Evolutionary conservation across 352 stramenopile genomes (phyloP).

Genomic region (Phytophthora megakarya): DNA sequence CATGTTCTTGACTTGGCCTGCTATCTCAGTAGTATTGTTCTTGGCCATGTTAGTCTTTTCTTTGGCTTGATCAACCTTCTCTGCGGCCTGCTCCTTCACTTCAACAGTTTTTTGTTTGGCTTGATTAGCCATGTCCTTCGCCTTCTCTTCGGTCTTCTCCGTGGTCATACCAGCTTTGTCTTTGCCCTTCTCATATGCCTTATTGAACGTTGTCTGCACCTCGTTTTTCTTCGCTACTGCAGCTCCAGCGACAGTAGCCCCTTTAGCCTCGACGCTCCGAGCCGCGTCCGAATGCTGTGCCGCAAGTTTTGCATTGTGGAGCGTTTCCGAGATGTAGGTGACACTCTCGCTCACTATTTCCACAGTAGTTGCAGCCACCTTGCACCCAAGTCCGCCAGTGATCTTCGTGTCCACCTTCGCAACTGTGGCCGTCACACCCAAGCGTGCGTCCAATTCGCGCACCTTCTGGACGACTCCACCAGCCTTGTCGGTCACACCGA

Average conservation of each 20-base stretch:
- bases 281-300: conserved; percentile 52
- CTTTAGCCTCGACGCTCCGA: conserved; percentile 45
- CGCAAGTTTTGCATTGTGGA: conserved; percentile 61
- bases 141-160: conserved; percentile 28
- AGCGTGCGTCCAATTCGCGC: conserved; percentile 56
- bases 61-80: conserved; percentile 31
- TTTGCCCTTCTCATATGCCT: conserved; percentile 34
- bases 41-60: conserved; percentile 21
- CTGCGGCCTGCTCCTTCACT: conserved; percentile 20
- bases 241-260: conserved; percentile 25
- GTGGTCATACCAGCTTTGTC: conserved; percentile 29
- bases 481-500: conserved; percentile 49
- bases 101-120: too few species aligned
- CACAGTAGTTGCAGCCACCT: conserved; percentile 56
- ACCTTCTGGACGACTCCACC: conserved; percentile 53
- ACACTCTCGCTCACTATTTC: conserved; percentile 67
- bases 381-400: conserved; percentile 60
- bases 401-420: conserved; percentile 67
- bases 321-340: conserved; percentile 68
- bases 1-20: conserved; percentile 17
- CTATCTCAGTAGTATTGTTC: conserved; percentile 28
- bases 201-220: conserved; percentile 32
- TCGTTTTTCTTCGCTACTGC: conserved; percentile 34
- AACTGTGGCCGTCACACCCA: conserved; percentile 60
- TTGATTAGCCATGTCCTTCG: conserved; percentile 13